Base-by-base conservation (phyloP, 805 yeast genomes). In the Ogataea zsoltii region DNA sequence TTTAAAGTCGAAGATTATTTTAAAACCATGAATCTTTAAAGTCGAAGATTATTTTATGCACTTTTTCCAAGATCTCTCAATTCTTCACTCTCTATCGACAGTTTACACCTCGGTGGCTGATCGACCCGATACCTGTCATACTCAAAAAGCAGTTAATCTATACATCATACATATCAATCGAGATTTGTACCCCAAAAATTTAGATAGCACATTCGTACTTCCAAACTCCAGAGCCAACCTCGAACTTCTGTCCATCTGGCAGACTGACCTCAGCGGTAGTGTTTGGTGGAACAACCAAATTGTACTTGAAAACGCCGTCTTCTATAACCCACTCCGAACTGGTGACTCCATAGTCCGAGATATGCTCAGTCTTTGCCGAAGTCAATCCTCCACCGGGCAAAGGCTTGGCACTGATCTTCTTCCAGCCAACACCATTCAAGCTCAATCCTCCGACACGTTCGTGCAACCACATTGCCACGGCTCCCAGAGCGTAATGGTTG, bases 401-500 rank as follows among this genome's bases (percentile, higher is more conserved):
- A 7, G 60, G 60, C 34, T 34, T 25, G 13, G 55, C 34, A 11
- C 13, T 16, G 14, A 55, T 35, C 32, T 32, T 35, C 26, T 39
- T 43, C 60, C 60, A 56, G 5, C 60, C 61, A 4, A 55, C 51
- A 10, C 49, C 51, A 12, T 31, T 29, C 7, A 42, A 19, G 6
- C 35, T 29, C 10, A 56, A 16, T 10, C 61, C 61, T 19, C 58
- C 61, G 14, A 56, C 39, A 4, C 51, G 21, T 11, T 45, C 43
- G 38, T 53, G 48, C 41, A 56, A 25, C 60, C 60, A 56, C 29
- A 41, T 43, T 2, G 54, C 58, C 31, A 56, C 52, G 2, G 61
- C 50, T 10, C 61, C 61, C 17, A 56, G 45, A 11, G 61, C 58
- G 38, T 56, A 56, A 25, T 56, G 61, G 38, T 58, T 60, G 59